Percentiles rank a stretch among this genome's conserved stretches.
Conservation (phyloP, 2,329 filamentous ascomycete genomes). For the Aspergillus sp. region DNA sequence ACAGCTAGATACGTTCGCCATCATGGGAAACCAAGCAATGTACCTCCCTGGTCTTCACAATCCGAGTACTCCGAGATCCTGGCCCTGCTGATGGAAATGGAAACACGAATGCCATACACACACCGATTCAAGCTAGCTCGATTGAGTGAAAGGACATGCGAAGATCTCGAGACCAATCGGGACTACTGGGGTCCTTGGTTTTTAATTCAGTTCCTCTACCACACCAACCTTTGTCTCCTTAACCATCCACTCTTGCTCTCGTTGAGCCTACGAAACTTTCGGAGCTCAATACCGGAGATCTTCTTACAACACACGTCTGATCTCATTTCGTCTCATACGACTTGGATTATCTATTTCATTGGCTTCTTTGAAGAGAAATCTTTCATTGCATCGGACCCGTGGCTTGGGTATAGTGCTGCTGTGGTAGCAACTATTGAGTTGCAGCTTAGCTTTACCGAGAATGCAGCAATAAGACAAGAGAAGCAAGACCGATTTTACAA, state of each 20-base stretch:
- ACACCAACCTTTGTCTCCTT: slow-evolving; percentile 46
- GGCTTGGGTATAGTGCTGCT: slow-evolving; percentile 43
- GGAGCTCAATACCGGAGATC: slow-evolving; percentile 46
- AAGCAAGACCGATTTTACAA: slow-evolving; percentile 39
- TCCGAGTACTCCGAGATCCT: slow-evolving; percentile 48
- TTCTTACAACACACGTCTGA: slow-evolving; percentile 49
- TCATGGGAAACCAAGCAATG: slow-evolving; percentile 36
- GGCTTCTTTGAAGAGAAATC: slow-evolving; percentile 39
- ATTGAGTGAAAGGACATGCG: slow-evolving; percentile 35
- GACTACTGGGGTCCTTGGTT: slow-evolving; percentile 50
- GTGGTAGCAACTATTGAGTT: slow-evolving; percentile 48
- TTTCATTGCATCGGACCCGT: slow-evolving; percentile 42
- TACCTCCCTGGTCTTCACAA: slow-evolving; percentile 43
- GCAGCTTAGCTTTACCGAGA: slow-evolving; percentile 46
- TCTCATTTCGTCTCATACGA: slow-evolving; percentile 43
- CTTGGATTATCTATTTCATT: slow-evolving; percentile 48
- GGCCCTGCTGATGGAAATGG: slow-evolving; percentile 44
- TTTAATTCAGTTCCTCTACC: slow-evolving; percentile 46
- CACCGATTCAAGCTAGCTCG: slow-evolving; percentile 45
- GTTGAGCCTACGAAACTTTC: slow-evolving; percentile 45
- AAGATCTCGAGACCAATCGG: slow-evolving; percentile 38
- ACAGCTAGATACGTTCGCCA: slow-evolving; percentile 41
- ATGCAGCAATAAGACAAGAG: slow-evolving; percentile 29
- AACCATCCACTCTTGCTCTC: slow-evolving; percentile 50
- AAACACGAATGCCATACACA: slow-evolving; percentile 44